Base-by-base conservation (phyloP, 768 basidiomycete species). In the Cantharellus anzutake region DNA sequence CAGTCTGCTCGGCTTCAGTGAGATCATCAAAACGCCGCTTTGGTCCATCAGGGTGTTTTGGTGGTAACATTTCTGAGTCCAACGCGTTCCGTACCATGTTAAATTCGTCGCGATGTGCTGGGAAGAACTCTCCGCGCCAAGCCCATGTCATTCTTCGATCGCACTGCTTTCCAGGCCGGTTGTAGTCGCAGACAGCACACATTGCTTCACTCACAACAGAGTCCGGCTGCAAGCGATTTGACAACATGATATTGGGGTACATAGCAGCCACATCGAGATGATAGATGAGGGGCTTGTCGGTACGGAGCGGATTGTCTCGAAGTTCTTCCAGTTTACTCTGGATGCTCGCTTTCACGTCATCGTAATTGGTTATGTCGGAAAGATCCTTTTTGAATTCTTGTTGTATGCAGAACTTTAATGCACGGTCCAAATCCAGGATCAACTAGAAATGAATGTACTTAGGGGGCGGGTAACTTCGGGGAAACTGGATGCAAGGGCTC, bases 221-320 rank as follows among this genome's bases (percentile, higher is more conserved):
- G 71, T 99, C 96, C 2, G 96, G 96, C 65, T 99, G 96, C 2
- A 99, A 77, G 41, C 96, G 88, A 68, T 99, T 99, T 16, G 93
- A 97, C 75, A 99, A 83, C 96, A 99, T 99, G 80, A 99, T 98
- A 71, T 98, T 99, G 60, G 96, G 96, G 70, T 99, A 98, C 96
- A 99, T 99, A 63, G 96, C 96, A 2, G 96, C 96, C 63, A 99
- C 96, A 67, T 99, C 96, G 66, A 98, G 72, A 70, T 99, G 96
- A 71, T 99, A 99, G 67, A 99, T 98, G 63, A 98, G 80, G 0
- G 96, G 96, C 7, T 82, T 86, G 73, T 98, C 93, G 50, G 76
- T 75, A 11, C 94, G 87, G 59, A 82, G 78, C 0, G 96, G 94
- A 61, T 85, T 81, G 72, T 98, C 92, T 37, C 90, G 89, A 76